Evolutionary conservation across 2,329 filamentous ascomycete genomes (phyloP).

Genomic region (Calonectria henricotiae): DNA sequence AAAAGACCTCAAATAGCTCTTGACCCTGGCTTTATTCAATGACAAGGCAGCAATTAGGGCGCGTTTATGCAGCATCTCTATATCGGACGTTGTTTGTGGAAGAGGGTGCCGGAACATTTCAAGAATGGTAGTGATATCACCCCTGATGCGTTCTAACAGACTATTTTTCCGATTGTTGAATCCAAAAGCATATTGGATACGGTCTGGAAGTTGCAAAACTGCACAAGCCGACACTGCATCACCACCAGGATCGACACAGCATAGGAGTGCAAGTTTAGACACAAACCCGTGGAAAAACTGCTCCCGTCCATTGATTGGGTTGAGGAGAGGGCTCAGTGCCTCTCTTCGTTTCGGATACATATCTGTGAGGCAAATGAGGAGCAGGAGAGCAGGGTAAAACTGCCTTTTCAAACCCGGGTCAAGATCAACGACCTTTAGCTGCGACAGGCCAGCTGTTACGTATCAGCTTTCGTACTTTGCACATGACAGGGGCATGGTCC

Average conservation of each 20-base stretch:
- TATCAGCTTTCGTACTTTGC: not conserved
- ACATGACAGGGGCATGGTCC: too few species aligned
- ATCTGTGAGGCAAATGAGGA: conserved; percentile 17
- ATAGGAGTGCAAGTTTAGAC: conserved; percentile 30
- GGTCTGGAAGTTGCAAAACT: conserved; percentile 5
- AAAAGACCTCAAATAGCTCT: conserved; percentile 10
- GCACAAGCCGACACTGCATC: conserved; percentile 25
- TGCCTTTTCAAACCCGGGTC: not conserved
- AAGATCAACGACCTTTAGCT: conserved; percentile 9
- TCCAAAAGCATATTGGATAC: conserved; percentile 28
- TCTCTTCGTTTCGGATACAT: conserved; percentile 17
- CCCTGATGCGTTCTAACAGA: not conserved
- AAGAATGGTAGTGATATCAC: conserved; percentile 9
- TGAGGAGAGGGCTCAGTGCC: not conserved
- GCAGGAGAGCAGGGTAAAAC: conserved; percentile 21
- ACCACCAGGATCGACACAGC: conserved; percentile 18
- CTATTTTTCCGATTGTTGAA: conserved; percentile 3
- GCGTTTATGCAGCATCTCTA: not conserved
- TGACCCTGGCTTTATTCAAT: not conserved
- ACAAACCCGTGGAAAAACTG: conserved; percentile 24
- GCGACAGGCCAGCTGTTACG: not conserved
- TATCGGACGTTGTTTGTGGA: not conserved
- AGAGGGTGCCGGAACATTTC: conserved; percentile 6
- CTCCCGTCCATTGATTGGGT: conserved; percentile 4
- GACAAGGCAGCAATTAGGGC: not conserved